phyloP scores from a whole-genome alignment of 73 alveolate species.

The Paramecium primaurelia region DNA sequence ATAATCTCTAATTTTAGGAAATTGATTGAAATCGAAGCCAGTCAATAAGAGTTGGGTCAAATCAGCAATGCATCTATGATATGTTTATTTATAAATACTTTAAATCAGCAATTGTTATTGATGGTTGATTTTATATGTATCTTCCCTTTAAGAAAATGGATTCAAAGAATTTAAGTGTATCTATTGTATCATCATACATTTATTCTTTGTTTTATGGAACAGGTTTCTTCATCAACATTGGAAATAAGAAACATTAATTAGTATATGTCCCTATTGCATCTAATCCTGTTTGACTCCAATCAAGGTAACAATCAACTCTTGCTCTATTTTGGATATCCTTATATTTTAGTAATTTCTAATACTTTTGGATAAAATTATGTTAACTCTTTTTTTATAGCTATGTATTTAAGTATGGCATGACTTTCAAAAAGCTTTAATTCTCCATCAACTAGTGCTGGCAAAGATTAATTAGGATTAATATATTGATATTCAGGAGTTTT shows the following conservation, averaged over 20 bases:
- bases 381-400: not conserved
- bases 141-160: not conserved
- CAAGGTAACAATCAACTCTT: not conserved
- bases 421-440: not conserved
- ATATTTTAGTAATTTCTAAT: not conserved
- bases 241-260: not conserved
- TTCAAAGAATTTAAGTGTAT: not conserved
- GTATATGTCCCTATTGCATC: not conserved
- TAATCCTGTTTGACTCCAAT: conserved; percentile 2
- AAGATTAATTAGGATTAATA: conserved; percentile 6
- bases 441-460: conserved; percentile 10
- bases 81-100: not conserved
- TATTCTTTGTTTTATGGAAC: not conserved
- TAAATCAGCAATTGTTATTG: conserved; percentile 6
- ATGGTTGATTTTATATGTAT: not conserved
- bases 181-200: not conserved
- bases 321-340: not conserved
- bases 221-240: not conserved
- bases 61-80: not conserved
- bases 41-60: not conserved
- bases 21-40: not conserved
- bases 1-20: not conserved
- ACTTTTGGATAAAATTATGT: not conserved
- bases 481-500: not conserved
- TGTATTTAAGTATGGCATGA: not conserved